Percentiles rank a stretch among this genome's conserved stretches.
phyloP scores from a whole-genome alignment of 257 asterid genomes.

The Vinca minor region DNA sequence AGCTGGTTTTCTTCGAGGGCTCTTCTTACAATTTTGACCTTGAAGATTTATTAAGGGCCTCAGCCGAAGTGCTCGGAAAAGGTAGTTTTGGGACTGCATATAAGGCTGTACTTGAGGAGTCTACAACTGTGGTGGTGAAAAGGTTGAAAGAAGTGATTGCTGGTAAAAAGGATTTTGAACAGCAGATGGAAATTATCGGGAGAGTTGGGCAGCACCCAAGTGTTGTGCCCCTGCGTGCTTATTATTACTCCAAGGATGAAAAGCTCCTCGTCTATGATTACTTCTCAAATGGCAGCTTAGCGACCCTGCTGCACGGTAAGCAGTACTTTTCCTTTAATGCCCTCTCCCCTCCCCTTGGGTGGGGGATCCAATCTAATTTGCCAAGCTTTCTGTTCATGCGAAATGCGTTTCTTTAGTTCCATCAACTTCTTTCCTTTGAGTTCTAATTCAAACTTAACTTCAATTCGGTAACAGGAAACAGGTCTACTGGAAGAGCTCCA shows the following conservation, averaged over 20 bases:
- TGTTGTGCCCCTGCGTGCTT: no score
- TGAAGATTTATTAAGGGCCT: constrained; percentile 88
- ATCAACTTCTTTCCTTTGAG: not conserved
- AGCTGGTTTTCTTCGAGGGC: constrained; percentile 85
- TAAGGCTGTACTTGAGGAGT: constrained; percentile 87
- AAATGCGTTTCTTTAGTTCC: not conserved
- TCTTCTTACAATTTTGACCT: constrained; percentile 83
- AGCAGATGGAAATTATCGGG: constrained; percentile 80
- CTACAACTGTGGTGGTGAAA: constrained; percentile 84
- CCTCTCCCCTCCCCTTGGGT: no score
- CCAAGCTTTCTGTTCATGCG: not conserved
- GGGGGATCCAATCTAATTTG: not conserved
- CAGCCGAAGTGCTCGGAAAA: constrained; percentile 91
- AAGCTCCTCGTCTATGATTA: no score
- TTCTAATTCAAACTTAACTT: not conserved
- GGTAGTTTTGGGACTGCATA: no score
- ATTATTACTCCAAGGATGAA: no score
- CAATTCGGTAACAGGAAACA: constrained; percentile 40
- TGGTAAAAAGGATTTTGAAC: constrained; percentile 85
- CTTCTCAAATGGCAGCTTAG: constrained; percentile 67
- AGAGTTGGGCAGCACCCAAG: constrained; percentile 77
- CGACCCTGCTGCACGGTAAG: constrained; percentile 70
- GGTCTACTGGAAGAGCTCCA: constrained; percentile 45
- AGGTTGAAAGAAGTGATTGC: constrained; percentile 82
- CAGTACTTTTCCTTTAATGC: not conserved